Evolutionary conservation across 1,284 basidiomycete species (phyloP).

Genomic region (Tetrapyrgos nigripes): DNA sequence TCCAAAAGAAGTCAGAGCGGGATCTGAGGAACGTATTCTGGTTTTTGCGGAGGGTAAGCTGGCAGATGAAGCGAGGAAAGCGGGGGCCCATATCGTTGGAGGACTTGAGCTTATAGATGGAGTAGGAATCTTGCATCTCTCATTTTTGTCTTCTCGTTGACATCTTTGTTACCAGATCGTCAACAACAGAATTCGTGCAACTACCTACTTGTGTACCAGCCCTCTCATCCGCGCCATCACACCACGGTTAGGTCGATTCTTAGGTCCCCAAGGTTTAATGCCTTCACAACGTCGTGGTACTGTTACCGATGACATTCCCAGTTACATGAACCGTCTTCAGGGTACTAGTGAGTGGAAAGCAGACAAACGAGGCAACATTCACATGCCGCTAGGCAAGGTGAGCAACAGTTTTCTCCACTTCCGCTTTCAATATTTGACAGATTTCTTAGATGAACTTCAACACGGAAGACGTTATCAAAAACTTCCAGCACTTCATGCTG

Average conservation of each 20-base stretch:
- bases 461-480: conserved; percentile 77
- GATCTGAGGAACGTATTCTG: conserved; percentile 76
- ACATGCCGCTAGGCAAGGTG: conserved; percentile 79
- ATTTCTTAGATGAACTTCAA: conserved; percentile 72
- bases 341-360: conserved; percentile 94
- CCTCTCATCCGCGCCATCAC: conserved; percentile 82
- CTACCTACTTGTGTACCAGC: conserved; percentile 85
- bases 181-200: conserved; percentile 72
- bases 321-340: conserved; percentile 81
- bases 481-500: conserved; percentile 80
- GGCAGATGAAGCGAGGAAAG: conserved; percentile 79
- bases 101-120: conserved; percentile 84
- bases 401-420: conserved; percentile 23
- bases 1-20: conserved; percentile 74
- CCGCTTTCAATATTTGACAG: conserved; percentile 2
- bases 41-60: conserved; percentile 87
- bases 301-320: conserved; percentile 86
- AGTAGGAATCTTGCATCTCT: conserved; percentile 50
- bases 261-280: conserved; percentile 96
- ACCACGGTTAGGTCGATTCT: conserved; percentile 83
- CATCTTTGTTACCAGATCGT: conserved; percentile 56
- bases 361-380: conserved; percentile 87
- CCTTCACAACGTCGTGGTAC: conserved; percentile 94
- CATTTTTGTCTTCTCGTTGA: conserved; percentile 3
- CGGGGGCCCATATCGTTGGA: conserved; percentile 88